These are phyloP conservation scores for Eucalyptus cloeziana DNA, from an alignment of 345 rosid species.

Conservation along the genomic window DNA sequence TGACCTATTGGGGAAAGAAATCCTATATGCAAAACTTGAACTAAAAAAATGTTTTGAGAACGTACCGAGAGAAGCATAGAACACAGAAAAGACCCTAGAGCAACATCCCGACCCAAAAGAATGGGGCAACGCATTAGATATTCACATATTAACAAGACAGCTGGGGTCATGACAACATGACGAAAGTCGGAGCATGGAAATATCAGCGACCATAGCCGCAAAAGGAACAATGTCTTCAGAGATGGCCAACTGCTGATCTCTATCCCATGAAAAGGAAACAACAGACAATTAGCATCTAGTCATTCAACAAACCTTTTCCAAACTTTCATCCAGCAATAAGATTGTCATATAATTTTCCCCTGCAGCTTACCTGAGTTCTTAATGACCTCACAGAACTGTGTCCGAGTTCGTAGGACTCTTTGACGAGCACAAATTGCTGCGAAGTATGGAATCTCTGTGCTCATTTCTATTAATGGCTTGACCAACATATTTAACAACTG, in stretches of 20 bases:
- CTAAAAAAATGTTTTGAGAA: not conserved
- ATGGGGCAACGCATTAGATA: slow-evolving; percentile 90
- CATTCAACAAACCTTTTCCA: not conserved
- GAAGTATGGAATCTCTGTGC: slow-evolving; percentile 82
- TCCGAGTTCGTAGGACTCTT: slow-evolving; percentile 47
- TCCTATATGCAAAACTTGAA: not conserved
- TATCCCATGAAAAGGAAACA: slow-evolving; percentile 9
- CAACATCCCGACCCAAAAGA: slow-evolving; percentile 67
- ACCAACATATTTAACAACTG: slow-evolving; percentile 72
- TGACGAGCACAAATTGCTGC: slow-evolving; percentile 97
- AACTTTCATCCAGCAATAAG: not conserved
- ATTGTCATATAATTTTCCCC: not conserved
- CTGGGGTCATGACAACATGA: slow-evolving; percentile 89
- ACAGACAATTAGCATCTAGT: not conserved
- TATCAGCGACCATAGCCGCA: slow-evolving; percentile 88
- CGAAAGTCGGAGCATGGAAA: slow-evolving; percentile 96
- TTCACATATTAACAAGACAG: slow-evolving; percentile 77
- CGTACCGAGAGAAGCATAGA: slow-evolving; percentile 75
- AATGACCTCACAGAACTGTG: slow-evolving; percentile 60
- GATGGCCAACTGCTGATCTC: slow-evolving; percentile 85
- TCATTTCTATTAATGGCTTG: slow-evolving; percentile 85
- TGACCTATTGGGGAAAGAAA: not conserved
- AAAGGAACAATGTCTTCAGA: slow-evolving; percentile 70
- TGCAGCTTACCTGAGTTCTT: slow-evolving; percentile 55
- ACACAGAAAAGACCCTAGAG: slow-evolving; percentile 78